A percentile compares a stretch with the other conserved stretches of the same genome.
Evolutionary conservation across 2,329 filamentous ascomycete genomes (phyloP).

Genomic region (Grosmannia serpens): DNA sequence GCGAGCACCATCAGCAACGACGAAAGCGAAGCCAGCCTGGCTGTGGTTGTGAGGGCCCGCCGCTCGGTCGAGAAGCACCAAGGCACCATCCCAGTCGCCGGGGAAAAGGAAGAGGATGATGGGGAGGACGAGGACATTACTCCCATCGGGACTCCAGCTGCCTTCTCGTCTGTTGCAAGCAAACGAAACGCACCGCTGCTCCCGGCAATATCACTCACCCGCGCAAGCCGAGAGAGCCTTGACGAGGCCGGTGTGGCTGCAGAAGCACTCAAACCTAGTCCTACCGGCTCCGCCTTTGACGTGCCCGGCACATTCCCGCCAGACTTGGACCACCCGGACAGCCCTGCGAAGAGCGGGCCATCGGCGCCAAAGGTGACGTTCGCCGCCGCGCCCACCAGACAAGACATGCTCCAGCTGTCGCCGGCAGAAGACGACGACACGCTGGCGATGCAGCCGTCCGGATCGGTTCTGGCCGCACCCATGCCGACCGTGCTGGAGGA

Average conservation of each 20-base stretch:
- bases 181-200: constrained; percentile 14
- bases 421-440: constrained; percentile 8
- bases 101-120: not conserved
- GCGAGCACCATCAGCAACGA: constrained; percentile 17
- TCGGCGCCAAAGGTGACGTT: not conserved
- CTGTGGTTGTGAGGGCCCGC: not conserved
- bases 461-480: constrained; percentile 14
- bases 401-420: not conserved
- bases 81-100: not conserved
- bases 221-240: constrained; percentile 25
- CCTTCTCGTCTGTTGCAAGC: not conserved
- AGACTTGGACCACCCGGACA: constrained; percentile 22
- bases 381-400: not conserved
- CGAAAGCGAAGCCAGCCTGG: constrained; percentile 26
- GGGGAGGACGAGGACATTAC: not conserved
- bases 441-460: constrained; percentile 11
- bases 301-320: constrained; percentile 50
- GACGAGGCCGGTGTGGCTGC: not conserved
- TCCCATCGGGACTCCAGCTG: not conserved
- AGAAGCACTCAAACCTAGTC: not conserved
- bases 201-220: constrained; percentile 32
- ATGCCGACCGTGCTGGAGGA: constrained; percentile 23
- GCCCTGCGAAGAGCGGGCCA: not conserved
- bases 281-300: constrained; percentile 24
- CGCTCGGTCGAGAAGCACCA: too few species aligned